These are phyloP conservation scores for Penicillium hesseltinei DNA, from an alignment of 2,329 filamentous ascomycete species.

Conservation along the genomic window DNA sequence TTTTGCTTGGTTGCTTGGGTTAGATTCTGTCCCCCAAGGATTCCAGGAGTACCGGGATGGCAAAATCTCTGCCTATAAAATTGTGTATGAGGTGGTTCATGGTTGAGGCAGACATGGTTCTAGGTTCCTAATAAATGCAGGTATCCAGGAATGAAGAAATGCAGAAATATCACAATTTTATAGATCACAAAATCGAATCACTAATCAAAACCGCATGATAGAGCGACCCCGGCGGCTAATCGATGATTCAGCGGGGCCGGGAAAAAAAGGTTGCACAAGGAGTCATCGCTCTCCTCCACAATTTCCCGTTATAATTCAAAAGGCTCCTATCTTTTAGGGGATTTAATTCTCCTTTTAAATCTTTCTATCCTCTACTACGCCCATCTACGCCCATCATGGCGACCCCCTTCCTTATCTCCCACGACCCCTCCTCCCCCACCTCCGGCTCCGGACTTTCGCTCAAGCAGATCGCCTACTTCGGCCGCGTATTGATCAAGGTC, in stretches of 20 bases:
- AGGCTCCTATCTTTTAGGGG: constrained; percentile 12
- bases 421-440: constrained; percentile 43
- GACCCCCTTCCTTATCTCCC: constrained; percentile 43
- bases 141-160: too few species aligned
- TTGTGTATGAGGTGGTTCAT: constrained; percentile 36
- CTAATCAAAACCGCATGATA: not conserved
- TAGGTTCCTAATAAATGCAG: not conserved
- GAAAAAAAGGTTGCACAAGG: constrained; percentile 17
- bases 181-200: not conserved
- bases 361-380: not conserved
- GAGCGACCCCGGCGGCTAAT: not conserved
- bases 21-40: constrained; percentile 34
- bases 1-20: constrained; percentile 27
- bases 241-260: constrained; percentile 21
- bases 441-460: constrained; percentile 54
- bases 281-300: constrained; percentile 19
- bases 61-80: constrained; percentile 42
- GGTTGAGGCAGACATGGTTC: not conserved
- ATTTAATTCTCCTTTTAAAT: constrained; percentile 13
- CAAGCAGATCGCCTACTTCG: constrained; percentile 58
- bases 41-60: constrained; percentile 43
- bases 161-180: not conserved
- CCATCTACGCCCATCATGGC: constrained; percentile 27
- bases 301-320: not conserved
- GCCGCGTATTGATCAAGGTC: constrained; percentile 56